These are phyloP conservation scores for Bifiguratus adelaidae DNA, from an alignment of 192 early-diverging fungal genomes.

Conservation along the genomic window DNA sequence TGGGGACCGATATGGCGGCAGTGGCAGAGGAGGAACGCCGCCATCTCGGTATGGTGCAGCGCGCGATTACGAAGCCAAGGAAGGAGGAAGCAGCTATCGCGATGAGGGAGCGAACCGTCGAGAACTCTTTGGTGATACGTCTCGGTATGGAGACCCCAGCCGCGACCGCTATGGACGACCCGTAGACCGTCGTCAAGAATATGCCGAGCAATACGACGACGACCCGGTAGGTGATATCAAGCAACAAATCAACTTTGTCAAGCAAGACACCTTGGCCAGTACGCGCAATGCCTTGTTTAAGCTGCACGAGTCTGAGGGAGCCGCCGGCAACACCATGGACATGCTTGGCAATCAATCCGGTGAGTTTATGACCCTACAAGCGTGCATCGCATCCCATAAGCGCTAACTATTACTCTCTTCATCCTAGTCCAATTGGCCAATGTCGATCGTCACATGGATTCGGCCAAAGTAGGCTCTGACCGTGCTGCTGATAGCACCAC, in stretches of 20 bases:
- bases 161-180: neutral
- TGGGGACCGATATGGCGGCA: too few species aligned
- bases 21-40: too few species aligned
- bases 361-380: constrained; percentile 13
- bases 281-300: constrained; percentile 52
- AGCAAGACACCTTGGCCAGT: constrained; percentile 55
- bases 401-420: neutral
- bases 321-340: constrained; percentile 45
- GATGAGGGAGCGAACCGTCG: neutral
- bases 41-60: too few species aligned
- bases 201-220: constrained; percentile 44
- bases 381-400: neutral
- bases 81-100: neutral
- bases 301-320: constrained; percentile 47
- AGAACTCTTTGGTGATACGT: neutral
- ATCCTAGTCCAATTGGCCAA: constrained; percentile 23
- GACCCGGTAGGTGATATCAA: constrained; percentile 50
- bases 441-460: constrained; percentile 56
- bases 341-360: constrained; percentile 55
- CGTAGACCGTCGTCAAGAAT: constrained; percentile 4
- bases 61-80: too few species aligned
- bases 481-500: constrained; percentile 35
- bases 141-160: neutral
- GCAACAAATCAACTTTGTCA: constrained; percentile 45
- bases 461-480: constrained; percentile 46